Evolutionary conservation across 2,329 filamentous ascomycete species (phyloP).

Genomic region (Cladosporium halotolerans): DNA sequence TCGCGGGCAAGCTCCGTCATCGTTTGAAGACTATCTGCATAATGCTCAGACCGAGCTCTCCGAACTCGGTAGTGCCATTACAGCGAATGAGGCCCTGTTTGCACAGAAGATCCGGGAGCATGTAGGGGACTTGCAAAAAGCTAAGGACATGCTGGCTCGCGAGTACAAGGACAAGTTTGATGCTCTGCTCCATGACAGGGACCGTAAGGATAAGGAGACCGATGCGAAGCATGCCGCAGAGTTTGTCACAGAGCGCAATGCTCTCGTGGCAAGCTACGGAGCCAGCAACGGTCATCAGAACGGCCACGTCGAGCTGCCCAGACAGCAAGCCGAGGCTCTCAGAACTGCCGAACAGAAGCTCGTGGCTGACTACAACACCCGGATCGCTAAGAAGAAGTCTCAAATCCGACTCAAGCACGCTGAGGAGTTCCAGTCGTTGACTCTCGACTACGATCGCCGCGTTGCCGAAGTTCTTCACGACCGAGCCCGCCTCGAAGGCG

Average conservation of each 20-base stretch:
- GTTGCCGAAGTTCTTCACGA: constrained; percentile 27
- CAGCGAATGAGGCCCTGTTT: constrained; percentile 30
- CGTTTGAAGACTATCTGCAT: constrained; percentile 33
- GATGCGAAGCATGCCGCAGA: constrained; percentile 25
- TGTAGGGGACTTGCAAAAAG: constrained; percentile 30
- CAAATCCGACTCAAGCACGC: constrained; percentile 32
- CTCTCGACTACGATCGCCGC: constrained; percentile 29
- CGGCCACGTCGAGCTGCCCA: constrained; percentile 13
- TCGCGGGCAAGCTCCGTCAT: constrained; percentile 12
- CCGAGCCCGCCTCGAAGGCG: constrained; percentile 25
- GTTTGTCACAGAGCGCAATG: constrained; percentile 28
- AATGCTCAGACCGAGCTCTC: constrained; percentile 28
- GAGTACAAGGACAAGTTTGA: constrained; percentile 32
- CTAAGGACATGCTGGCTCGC: constrained; percentile 29
- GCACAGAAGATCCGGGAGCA: constrained; percentile 32
- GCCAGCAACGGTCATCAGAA: constrained; percentile 18
- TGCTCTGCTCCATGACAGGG: constrained; percentile 24
- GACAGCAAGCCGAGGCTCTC: constrained; percentile 21
- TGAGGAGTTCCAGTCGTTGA: constrained; percentile 28
- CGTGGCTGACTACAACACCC: constrained; percentile 28
- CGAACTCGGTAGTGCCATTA: constrained; percentile 30
- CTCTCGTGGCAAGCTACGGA: constrained; percentile 26
- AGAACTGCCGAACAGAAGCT: constrained; percentile 28
- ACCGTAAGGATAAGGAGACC: constrained; percentile 26
- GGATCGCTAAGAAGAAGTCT: constrained; percentile 29